These are phyloP conservation scores for Calonectria pseudoreteaudii DNA, from an alignment of 2,329 filamentous ascomycete species.

Conservation along the genomic window DNA sequence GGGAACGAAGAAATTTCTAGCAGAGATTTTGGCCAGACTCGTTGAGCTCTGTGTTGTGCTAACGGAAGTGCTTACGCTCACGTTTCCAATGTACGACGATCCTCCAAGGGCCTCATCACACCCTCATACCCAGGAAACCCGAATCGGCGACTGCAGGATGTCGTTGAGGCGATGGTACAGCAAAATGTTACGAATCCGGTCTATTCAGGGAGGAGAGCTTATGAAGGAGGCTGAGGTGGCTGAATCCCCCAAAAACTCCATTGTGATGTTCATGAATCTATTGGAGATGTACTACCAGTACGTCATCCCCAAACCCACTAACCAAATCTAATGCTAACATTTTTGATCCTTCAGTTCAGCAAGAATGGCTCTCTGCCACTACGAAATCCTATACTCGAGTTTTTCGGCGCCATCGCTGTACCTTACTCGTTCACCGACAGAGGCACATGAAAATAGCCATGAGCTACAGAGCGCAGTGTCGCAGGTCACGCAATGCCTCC, in stretches of 20 bases:
- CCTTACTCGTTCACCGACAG: neutral
- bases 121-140: slow-evolving; percentile 3
- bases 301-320: neutral
- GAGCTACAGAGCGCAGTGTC: slow-evolving; percentile 38
- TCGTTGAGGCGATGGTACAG: slow-evolving; percentile 37
- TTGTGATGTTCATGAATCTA: slow-evolving; percentile 36
- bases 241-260: slow-evolving; percentile 25
- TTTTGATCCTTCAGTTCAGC: slow-evolving; percentile 25
- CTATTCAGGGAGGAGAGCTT: slow-evolving; percentile 24
- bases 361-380: slow-evolving; percentile 36
- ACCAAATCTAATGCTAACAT: neutral
- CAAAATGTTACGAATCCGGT: slow-evolving; percentile 30
- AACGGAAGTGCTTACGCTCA: slow-evolving; percentile 22
- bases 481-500: slow-evolving; percentile 34
- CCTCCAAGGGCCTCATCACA: slow-evolving; percentile 9
- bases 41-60: slow-evolving; percentile 26
- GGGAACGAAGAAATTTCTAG: slow-evolving; percentile 15
- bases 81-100: slow-evolving; percentile 24
- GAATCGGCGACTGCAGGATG: slow-evolving; percentile 32
- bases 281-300: slow-evolving; percentile 44
- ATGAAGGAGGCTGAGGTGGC: slow-evolving; percentile 10
- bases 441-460: slow-evolving; percentile 31
- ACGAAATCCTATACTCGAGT: slow-evolving; percentile 35
- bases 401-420: slow-evolving; percentile 22
- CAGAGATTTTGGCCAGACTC: slow-evolving; percentile 15